Evolutionary conservation across 768 basidiomycete genomes (phyloP).

Genomic region (Hypsizygus marmoreus): DNA sequence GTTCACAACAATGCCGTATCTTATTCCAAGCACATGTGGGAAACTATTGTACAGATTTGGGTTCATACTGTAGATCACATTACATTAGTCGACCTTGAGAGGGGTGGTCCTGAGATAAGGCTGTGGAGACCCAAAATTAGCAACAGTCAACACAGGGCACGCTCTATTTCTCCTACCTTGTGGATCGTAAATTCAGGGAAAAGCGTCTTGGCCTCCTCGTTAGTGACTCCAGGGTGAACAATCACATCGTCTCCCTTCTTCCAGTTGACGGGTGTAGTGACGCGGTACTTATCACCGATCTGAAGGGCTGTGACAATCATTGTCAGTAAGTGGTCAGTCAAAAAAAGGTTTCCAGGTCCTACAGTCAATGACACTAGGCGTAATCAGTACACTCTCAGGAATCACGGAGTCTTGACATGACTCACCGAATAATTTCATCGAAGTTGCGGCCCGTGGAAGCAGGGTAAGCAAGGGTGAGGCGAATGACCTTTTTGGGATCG

Average conservation of each 20-base stretch:
- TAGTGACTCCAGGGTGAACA: slow-evolving; percentile 79
- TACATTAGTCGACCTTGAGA: slow-evolving; percentile 39
- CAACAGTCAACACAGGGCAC: slow-evolving; percentile 1
- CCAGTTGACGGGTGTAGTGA: slow-evolving; percentile 96
- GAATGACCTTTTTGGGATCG: slow-evolving; percentile 95
- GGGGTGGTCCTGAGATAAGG: slow-evolving; percentile 89
- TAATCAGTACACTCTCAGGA: not conserved
- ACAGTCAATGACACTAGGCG: slow-evolving; percentile 73
- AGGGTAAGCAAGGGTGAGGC: slow-evolving; percentile 88
- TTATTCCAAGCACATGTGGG: not conserved
- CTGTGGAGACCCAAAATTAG: slow-evolving; percentile 37
- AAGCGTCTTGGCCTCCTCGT: slow-evolving; percentile 87
- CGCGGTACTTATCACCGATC: slow-evolving; percentile 80
- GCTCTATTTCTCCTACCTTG: slow-evolving; percentile 57
- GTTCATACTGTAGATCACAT: too few relatives aligned
- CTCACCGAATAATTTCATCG: slow-evolving; percentile 56
- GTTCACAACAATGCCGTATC: too few relatives aligned
- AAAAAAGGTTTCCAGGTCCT: slow-evolving; percentile 30
- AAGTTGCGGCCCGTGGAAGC: slow-evolving; percentile 97
- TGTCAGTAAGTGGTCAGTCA: slow-evolving; percentile 34
- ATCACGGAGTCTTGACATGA: slow-evolving; percentile 8
- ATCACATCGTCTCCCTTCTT: slow-evolving; percentile 92
- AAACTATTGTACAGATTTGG: not conserved
- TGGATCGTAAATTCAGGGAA: slow-evolving; percentile 85
- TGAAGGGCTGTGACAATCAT: slow-evolving; percentile 71